These are phyloP conservation scores for Diplodia corticola DNA, from an alignment of 2,329 filamentous ascomycete species.

Conservation along the genomic window DNA sequence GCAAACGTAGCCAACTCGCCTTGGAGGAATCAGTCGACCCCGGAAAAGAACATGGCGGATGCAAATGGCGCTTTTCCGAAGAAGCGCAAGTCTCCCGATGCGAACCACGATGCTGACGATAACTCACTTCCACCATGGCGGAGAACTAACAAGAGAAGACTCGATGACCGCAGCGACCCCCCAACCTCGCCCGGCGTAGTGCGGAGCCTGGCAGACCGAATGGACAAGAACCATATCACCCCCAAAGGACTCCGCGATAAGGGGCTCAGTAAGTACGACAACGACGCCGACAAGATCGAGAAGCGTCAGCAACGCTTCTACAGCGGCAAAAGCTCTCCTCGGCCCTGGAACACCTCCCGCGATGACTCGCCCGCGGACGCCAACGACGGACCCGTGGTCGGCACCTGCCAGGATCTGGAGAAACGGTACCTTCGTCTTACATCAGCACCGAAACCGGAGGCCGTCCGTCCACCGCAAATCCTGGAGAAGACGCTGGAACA, in stretches of 20 bases:
- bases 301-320: constrained; percentile 89
- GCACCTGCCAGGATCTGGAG: constrained; percentile 79
- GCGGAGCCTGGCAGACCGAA: constrained; percentile 43
- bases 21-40: constrained; percentile 28
- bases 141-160: constrained; percentile 68
- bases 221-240: constrained; percentile 48
- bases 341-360: constrained; percentile 44
- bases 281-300: constrained; percentile 83
- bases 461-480: constrained; percentile 79
- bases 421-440: constrained; percentile 96
- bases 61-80: constrained; percentile 41
- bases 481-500: constrained; percentile 82
- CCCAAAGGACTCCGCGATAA: constrained; percentile 32
- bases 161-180: constrained; percentile 58
- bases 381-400: constrained; percentile 71
- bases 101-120: constrained; percentile 53
- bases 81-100: constrained; percentile 77
- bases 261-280: constrained; percentile 82
- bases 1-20: constrained; percentile 39
- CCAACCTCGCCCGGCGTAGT: constrained; percentile 18
- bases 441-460: constrained; percentile 80
- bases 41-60: constrained; percentile 26
- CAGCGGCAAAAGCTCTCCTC: constrained; percentile 55
- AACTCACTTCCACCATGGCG: constrained; percentile 68
- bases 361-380: constrained; percentile 50